phyloP scores from a whole-genome alignment of 2,329 filamentous ascomycete species.

The Ceratocystis cubensis region DNA sequence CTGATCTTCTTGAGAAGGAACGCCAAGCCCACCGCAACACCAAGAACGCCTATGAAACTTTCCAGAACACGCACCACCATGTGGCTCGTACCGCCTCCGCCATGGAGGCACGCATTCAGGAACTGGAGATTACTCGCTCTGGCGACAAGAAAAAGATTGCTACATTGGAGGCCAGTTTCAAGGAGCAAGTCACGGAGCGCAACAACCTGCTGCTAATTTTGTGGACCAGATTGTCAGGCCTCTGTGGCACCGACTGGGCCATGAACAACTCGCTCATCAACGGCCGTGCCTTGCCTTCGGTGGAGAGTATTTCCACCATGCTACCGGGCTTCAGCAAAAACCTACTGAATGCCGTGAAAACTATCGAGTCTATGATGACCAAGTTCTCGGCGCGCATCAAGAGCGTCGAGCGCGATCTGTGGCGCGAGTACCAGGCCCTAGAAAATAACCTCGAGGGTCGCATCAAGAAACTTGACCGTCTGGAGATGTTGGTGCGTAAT shows the following conservation, averaged over 20 bases:
- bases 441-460: slow-evolving; percentile 69
- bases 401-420: slow-evolving; percentile 76
- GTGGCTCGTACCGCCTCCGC: slow-evolving; percentile 75
- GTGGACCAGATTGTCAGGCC: slow-evolving; percentile 74
- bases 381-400: slow-evolving; percentile 71
- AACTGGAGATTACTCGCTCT: slow-evolving; percentile 68
- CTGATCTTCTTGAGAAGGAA: slow-evolving; percentile 85
- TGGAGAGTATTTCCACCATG: slow-evolving; percentile 76
- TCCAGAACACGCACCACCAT: slow-evolving; percentile 76
- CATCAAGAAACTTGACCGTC: slow-evolving; percentile 71
- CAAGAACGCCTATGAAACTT: slow-evolving; percentile 74
- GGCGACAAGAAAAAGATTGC: slow-evolving; percentile 67
- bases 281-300: slow-evolving; percentile 65
- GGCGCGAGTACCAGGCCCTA: slow-evolving; percentile 77
- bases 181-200: slow-evolving; percentile 77
- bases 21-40: slow-evolving; percentile 73
- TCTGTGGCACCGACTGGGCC: slow-evolving; percentile 87
- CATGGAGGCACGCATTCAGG: slow-evolving; percentile 70
- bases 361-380: slow-evolving; percentile 66
- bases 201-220: slow-evolving; percentile 78
- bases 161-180: slow-evolving; percentile 64
- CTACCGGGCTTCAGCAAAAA: slow-evolving; percentile 84
- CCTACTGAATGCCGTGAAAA: slow-evolving; percentile 72
- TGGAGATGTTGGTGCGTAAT: slow-evolving; percentile 68
- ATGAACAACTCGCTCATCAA: slow-evolving; percentile 82